Conservation (phyloP, 805 yeast species). For the Limtongia smithiae region DNA sequence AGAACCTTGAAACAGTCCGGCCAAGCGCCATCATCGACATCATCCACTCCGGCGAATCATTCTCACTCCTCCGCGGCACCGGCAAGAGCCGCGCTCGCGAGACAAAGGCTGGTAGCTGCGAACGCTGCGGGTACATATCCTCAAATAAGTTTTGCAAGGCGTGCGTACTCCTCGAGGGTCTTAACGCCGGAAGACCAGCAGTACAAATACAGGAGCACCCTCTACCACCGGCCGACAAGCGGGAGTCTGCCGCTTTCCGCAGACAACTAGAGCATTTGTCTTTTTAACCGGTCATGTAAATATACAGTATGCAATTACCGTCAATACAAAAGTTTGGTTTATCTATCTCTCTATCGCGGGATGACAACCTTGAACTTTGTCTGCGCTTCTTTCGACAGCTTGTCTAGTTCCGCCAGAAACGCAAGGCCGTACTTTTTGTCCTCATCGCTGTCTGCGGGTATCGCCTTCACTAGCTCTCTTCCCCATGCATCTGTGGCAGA, state of each 20-base stretch:
- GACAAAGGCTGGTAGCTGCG: constrained; percentile 50
- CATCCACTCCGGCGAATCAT: constrained; percentile 87
- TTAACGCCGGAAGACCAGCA: constrained; percentile 53
- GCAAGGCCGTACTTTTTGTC: constrained; percentile 10
- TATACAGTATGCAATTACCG: neutral
- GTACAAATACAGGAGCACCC: constrained; percentile 5
- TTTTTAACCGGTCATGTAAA: constrained; percentile 1
- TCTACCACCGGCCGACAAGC: neutral
- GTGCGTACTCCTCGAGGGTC: constrained; percentile 78
- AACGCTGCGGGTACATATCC: constrained; percentile 86
- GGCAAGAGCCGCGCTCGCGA: constrained; percentile 18
- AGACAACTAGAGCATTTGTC: constrained; percentile 13
- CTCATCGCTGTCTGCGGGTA: constrained; percentile 2
- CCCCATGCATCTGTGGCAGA: constrained; percentile 70
- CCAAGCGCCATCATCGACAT: constrained; percentile 94
- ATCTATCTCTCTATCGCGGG: too few species aligned
- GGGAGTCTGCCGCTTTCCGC: constrained; percentile 4
- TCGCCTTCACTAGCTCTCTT: constrained; percentile 40
- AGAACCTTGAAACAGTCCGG: constrained; percentile 81
- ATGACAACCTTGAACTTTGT: constrained; percentile 4
- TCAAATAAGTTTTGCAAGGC: constrained; percentile 90
- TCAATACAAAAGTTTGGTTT: too few species aligned
- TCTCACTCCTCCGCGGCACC: constrained; percentile 45
- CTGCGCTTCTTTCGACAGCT: constrained; percentile 1
- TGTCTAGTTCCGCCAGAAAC: constrained; percentile 18